Evolutionary conservation across 805 yeast species (phyloP).

Genomic region (Saccharomycopsis fibuligera): DNA sequence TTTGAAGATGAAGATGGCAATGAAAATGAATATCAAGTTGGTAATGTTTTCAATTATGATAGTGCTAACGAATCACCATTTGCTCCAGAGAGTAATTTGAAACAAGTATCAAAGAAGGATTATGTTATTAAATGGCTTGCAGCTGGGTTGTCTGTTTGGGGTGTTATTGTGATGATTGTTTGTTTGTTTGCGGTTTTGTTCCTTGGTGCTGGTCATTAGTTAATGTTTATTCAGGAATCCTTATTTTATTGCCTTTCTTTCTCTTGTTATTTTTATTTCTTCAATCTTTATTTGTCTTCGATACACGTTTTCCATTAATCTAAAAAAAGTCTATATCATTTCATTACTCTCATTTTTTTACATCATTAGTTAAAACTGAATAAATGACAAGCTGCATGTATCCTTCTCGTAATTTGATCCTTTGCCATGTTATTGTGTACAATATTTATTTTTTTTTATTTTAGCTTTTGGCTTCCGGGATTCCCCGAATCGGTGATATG

Average conservation of each 20-base stretch:
- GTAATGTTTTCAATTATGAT: not conserved
- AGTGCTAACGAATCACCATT: not conserved
- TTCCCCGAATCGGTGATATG: too few species aligned
- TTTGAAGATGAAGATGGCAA: constrained; percentile 8
- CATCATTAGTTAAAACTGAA: too few species aligned
- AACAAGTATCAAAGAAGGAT: constrained; percentile 27
- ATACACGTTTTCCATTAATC: too few species aligned
- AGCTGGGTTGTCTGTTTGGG: constrained; percentile 48
- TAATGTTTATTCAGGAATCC: not conserved
- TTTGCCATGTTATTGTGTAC: too few species aligned
- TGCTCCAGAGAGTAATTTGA: not conserved
- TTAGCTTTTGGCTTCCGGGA: too few species aligned
- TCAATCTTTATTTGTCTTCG: too few species aligned
- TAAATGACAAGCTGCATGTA: too few species aligned
- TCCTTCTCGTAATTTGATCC: too few species aligned
- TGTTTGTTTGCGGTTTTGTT: constrained; percentile 39
- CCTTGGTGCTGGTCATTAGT: constrained; percentile 29
- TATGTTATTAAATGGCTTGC: constrained; percentile 36
- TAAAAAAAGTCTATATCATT: too few species aligned
- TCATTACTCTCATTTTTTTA: too few species aligned
- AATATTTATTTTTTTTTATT: too few species aligned
- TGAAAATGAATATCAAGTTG: not conserved
- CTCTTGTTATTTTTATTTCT: not conserved
- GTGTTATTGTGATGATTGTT: constrained; percentile 49
- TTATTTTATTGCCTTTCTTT: not conserved